Evolutionary conservation across 2,329 filamentous ascomycete species (phyloP).

Genomic region (Botrytis porri): DNA sequence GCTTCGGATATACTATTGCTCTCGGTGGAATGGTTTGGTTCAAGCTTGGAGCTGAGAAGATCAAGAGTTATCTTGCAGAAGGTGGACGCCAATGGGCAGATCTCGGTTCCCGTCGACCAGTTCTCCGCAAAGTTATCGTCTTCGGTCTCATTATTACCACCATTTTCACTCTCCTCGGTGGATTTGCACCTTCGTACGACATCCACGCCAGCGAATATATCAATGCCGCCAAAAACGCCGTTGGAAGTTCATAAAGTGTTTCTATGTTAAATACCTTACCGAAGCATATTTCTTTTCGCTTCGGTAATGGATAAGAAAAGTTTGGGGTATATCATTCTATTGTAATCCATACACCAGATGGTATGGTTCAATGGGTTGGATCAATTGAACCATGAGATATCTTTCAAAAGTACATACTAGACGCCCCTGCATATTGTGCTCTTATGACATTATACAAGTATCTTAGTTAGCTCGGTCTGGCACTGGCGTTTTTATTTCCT

Average conservation of each 20-base stretch:
- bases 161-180: conserved; percentile 68
- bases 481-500: not conserved
- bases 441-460: not conserved
- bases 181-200: conserved; percentile 60
- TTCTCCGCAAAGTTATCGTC: conserved; percentile 73
- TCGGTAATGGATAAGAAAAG: conserved; percentile 7
- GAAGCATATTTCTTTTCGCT: conserved; percentile 15
- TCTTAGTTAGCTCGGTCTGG: not conserved
- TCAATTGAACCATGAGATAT: not conserved
- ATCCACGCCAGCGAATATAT: conserved; percentile 47
- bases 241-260: conserved; percentile 25
- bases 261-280: not conserved
- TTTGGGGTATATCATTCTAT: conserved; percentile 15
- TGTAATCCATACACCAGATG: not conserved
- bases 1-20: conserved; percentile 80
- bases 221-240: conserved; percentile 34
- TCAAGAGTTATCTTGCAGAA: conserved; percentile 75
- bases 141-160: conserved; percentile 60
- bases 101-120: conserved; percentile 74
- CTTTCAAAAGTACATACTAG: not conserved
- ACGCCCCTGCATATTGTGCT: not conserved
- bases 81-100: conserved; percentile 79
- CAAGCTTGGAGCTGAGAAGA: conserved; percentile 78
- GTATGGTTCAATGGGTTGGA: conserved; percentile 7
- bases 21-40: conserved; percentile 79